Percentiles rank a stretch among this genome's conserved stretches.
These are phyloP conservation scores for Fagopyrum homotropicum DNA, from an alignment of 148 eudicot species.

Conservation along the genomic window DNA sequence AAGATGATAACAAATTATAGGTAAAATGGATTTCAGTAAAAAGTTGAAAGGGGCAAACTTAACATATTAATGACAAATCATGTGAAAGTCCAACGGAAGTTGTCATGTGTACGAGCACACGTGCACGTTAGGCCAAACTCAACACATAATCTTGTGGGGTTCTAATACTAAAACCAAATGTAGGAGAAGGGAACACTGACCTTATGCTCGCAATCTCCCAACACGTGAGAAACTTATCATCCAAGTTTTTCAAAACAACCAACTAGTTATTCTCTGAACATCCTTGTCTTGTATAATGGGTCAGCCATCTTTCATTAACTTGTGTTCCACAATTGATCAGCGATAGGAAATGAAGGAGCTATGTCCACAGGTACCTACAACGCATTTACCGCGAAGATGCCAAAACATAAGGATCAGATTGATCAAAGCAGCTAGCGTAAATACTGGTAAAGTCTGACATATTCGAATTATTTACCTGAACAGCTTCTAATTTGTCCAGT, in stretches of 20 bases:
- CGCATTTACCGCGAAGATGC: not conserved
- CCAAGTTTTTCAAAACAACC: not conserved
- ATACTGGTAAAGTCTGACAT: not conserved
- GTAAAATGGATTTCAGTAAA: no score
- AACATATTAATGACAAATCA: no score
- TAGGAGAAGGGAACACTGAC: no score
- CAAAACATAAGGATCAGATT: not conserved
- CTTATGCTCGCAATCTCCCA: no score
- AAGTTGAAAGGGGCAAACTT: no score
- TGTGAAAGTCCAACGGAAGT: no score
- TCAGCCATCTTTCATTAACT: not conserved
- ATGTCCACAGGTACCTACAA: conserved; percentile 93
- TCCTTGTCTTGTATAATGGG: not conserved
- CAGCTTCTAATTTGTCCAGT: conserved; percentile 53
- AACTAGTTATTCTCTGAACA: not conserved
- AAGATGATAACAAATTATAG: no score
- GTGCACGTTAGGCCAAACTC: no score
- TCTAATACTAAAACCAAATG: no score
- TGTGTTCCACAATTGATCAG: conserved; percentile 36
- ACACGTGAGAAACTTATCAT: no score
- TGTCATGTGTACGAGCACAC: no score
- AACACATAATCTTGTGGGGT: no score
- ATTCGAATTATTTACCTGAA: conserved; percentile 48
- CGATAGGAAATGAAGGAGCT: conserved; percentile 58
- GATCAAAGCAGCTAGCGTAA: not conserved